phyloP scores from a whole-genome alignment of 768 basidiomycete genomes.

The Trametes meyenii region DNA sequence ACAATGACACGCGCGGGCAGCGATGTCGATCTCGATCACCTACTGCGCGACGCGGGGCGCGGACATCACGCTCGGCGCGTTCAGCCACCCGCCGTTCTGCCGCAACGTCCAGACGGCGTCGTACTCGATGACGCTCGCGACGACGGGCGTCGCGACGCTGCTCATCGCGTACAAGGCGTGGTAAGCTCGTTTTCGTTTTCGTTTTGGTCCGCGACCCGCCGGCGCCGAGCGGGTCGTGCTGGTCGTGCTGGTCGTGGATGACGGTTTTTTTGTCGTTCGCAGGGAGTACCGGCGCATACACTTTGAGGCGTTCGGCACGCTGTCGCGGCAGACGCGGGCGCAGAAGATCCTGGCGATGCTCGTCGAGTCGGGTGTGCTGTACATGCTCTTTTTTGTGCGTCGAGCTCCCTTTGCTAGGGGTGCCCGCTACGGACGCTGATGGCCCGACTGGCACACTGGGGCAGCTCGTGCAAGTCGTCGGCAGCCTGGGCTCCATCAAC shows the following conservation, averaged over 20 bases:
- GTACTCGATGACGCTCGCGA: constrained; percentile 24
- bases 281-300: constrained; percentile 9
- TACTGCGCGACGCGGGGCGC: constrained; percentile 26
- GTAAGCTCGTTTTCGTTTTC: background rate
- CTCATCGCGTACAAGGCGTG: constrained; percentile 27
- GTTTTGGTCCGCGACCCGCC: no score
- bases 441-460: no score
- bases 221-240: no score
- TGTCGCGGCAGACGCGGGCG: constrained; percentile 14
- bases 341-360: constrained; percentile 25
- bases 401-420: no score
- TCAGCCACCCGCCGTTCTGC: constrained; percentile 26
- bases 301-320: constrained; percentile 2
- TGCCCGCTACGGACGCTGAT: background rate
- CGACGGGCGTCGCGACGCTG: constrained; percentile 25
- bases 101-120: constrained; percentile 26
- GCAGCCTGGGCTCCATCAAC: constrained; percentile 3
- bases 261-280: no score
- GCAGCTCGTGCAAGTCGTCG: constrained; percentile 4
- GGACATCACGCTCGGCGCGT: constrained; percentile 23
- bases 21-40: constrained; percentile 23
- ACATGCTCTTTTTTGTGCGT: constrained; percentile 32
- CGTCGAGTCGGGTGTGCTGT: constrained; percentile 29
- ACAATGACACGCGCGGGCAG: constrained; percentile 6
- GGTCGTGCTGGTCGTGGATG: no score